A percentile compares a stretch with the other conserved stretches of the same genome.
Conservation (phyloP, 805 yeast species). For the Suhomyces kilbournensis region DNA sequence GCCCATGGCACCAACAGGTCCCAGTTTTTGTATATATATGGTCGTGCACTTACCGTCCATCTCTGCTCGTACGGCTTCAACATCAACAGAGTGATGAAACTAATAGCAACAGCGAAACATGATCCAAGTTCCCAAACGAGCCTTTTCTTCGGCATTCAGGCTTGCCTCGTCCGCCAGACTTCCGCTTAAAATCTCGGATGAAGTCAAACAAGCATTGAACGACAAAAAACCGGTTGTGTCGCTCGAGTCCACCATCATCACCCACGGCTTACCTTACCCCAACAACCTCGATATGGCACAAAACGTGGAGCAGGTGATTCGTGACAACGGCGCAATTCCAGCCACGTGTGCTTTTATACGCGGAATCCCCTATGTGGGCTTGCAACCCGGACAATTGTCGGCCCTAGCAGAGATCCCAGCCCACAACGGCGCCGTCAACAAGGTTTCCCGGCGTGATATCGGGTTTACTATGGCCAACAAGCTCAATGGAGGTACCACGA, state of each 20-base stretch:
- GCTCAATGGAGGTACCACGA: slow-evolving; percentile 84
- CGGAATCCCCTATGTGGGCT: slow-evolving; percentile 73
- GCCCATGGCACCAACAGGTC: neutral
- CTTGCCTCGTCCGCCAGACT: neutral
- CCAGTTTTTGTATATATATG: too few species aligned
- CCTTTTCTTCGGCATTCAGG: neutral
- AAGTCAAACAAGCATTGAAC: slow-evolving; percentile 59
- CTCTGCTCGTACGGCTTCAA: neutral
- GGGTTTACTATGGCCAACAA: slow-evolving; percentile 63
- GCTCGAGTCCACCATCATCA: slow-evolving; percentile 80
- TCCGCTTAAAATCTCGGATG: slow-evolving; percentile 38
- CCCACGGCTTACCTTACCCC: slow-evolving; percentile 88
- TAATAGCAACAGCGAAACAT: neutral
- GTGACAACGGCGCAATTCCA: slow-evolving; percentile 68
- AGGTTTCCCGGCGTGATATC: slow-evolving; percentile 79
- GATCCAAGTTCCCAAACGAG: neutral
- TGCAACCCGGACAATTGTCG: slow-evolving; percentile 46
- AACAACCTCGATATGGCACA: slow-evolving; percentile 70
- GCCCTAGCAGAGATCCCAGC: slow-evolving; percentile 41
- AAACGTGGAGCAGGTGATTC: slow-evolving; percentile 58
- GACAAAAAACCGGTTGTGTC: slow-evolving; percentile 70
- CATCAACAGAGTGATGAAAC: neutral
- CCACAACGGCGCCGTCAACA: slow-evolving; percentile 35
- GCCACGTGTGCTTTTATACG: slow-evolving; percentile 79
- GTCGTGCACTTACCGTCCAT: neutral